Base-by-base conservation (phyloP, 352 stramenopile species). In the Pythium myriotylum region DNA sequence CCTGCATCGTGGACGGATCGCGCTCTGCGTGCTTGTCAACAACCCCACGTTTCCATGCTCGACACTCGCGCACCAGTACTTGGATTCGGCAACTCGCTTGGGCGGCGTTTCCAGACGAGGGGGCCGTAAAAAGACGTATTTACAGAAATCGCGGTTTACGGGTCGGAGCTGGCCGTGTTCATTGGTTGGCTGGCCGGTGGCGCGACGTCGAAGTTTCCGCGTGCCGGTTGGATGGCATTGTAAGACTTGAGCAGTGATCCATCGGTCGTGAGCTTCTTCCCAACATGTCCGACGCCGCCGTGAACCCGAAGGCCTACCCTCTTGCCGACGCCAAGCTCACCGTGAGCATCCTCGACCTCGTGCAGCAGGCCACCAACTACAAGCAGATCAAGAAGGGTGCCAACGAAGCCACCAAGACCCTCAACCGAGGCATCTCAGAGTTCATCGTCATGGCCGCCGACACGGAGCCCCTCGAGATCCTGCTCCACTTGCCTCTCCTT, bases 331-430 rank as follows among this genome's bases (percentile, higher is more conserved):
- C 97, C 52, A 98, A 99, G 72, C 87, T 99, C 48, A 99, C 97
- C 17, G 96, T 99, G 56, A 98, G 90, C 56, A 98, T 99, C 67
- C 87, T 99, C 54, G 97, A 99, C 77, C 82, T 99, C 55, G 92
- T 99, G 49, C 97, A 99, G 80, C 97, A 99, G 75, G 96, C 97
- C 40, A 97, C 93, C 67, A 99, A 99, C 83, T 99, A 99, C 93
- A 99, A 99, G 90, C 98, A 99, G 82, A 98, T 99, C 68, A 99
- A 99, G 84, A 99, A 99, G 86, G 98, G 98, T 53, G 98, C 98
- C 56, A 99, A 99, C 84, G 98, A 99, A 72, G 97, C 97, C 67
- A 99, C 98, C 71, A 99, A 99, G 86, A 99, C 97, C 20, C 78
- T 99, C 53, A 99, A 99, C 85, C 94, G 98, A 59, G 98, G 98